Conservation (phyloP, 306 rosid genomes). For the Glycyrrhiza uralensis region DNA sequence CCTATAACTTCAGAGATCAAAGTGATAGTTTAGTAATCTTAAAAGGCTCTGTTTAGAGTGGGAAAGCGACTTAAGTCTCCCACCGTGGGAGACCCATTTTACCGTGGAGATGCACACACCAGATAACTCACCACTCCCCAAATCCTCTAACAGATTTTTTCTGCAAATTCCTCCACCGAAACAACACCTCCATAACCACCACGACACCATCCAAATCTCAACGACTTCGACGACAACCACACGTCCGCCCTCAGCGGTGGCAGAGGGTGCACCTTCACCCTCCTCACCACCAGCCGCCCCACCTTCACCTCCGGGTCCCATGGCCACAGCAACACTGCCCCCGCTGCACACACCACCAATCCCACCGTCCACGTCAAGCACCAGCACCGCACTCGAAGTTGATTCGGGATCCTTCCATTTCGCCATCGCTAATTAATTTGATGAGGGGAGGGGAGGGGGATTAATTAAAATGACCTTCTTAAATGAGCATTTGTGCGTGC, state of each 20-base stretch:
- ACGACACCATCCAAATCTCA: too few species aligned
- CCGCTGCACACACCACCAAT: neutral
- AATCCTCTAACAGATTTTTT: too few species aligned
- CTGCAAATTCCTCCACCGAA: too few species aligned
- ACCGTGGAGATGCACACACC: too few species aligned
- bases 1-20: too few species aligned
- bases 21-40: too few species aligned
- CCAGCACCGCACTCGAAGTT: too few species aligned
- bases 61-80: too few species aligned
- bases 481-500: neutral
- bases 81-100: too few species aligned
- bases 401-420: constrained; percentile 10
- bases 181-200: too few species aligned
- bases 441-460: neutral
- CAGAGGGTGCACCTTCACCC: constrained; percentile 39
- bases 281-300: constrained; percentile 27
- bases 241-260: constrained; percentile 54
- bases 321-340: constrained; percentile 43
- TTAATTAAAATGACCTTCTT: neutral
- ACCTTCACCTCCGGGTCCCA: constrained; percentile 47
- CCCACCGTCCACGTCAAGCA: neutral
- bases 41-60: too few species aligned
- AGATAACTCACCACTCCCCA: too few species aligned
- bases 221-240: constrained; percentile 22
- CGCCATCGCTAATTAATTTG: neutral